These are phyloP conservation scores for Gnomoniopsis smithogilvyi DNA, from an alignment of 2,329 filamentous ascomycete genomes.

Conservation along the genomic window DNA sequence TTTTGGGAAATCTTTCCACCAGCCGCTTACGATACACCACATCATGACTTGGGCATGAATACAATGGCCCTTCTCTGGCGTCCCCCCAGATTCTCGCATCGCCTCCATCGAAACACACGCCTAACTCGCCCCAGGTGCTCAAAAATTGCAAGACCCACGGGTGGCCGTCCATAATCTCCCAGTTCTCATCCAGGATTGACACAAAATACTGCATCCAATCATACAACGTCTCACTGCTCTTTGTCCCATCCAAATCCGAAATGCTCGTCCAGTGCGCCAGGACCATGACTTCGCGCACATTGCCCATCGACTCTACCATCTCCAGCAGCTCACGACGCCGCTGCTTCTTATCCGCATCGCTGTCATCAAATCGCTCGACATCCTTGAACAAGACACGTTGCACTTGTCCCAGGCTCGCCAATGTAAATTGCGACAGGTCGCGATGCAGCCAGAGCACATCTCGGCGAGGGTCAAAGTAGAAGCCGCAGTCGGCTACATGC, in stretches of 20 bases:
- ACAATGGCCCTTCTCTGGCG: conserved; percentile 16
- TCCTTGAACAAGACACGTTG: conserved; percentile 18
- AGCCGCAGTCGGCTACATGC: conserved; percentile 7
- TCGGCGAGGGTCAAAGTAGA: conserved; percentile 15
- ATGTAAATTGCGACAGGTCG: conserved; percentile 18
- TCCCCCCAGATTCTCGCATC: conserved; percentile 16
- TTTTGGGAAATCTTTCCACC: conserved; percentile 17
- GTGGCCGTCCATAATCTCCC: conserved; percentile 17
- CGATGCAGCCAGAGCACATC: conserved; percentile 19
- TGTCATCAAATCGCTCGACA: conserved; percentile 16
- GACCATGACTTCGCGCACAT: conserved; percentile 17
- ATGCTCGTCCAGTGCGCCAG: conserved; percentile 20
- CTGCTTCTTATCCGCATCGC: conserved; percentile 18
- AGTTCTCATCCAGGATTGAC: conserved; percentile 17
- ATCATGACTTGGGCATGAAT: conserved; percentile 17
- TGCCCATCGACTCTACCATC: conserved; percentile 18
- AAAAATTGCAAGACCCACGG: conserved; percentile 17
- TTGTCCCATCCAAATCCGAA: conserved; percentile 11
- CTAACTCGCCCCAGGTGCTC: conserved; percentile 17
- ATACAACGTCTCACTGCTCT: conserved; percentile 13
- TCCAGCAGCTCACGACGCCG: conserved; percentile 17
- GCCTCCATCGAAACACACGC: conserved; percentile 16
- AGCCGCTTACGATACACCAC: conserved; percentile 17
- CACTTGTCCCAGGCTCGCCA: conserved; percentile 2
- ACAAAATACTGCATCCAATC: conserved; percentile 20